Base-by-base conservation (phyloP, 192 early-diverging fungal species). In the Backusella mclennaniae region DNA sequence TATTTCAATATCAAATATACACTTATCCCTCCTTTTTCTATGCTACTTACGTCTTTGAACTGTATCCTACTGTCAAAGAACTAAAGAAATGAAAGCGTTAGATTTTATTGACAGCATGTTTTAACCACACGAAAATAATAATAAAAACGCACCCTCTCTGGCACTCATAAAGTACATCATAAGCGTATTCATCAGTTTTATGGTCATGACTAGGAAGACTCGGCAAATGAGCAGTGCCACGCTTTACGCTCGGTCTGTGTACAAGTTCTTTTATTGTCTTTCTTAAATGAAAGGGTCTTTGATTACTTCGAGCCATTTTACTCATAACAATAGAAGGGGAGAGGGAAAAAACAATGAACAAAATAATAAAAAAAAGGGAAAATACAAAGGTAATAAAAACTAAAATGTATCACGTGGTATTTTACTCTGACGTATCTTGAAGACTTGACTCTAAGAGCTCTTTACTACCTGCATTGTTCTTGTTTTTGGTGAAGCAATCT, bases 401-500 rank as follows among this genome's bases (percentile, higher is more conserved):
- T 44, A 44, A 44, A 44, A 44, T 21, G 33, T 33, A 56, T 56
- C 53, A 56, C 53, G 53, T 71, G 52, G 26, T 67, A 17, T 42
- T 53, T 53, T 17, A 53, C 7, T 56, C 53, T 56, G 53, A 26
- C 53, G 53, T 56, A 21, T n/a, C 1, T 8, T 21, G 53, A 33
- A 33, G 33, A 56, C n/a, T 56, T 11, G n/a, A 46, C 17, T 67
- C 56, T n/a, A 69, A 59, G 4, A 80, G 67, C 31, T 77, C 75
- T 35, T 80, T n/a, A 49, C 71, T 81, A 4, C 71, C 79, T 3
- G 76, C 79, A 35, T 75, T 69, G 23, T 79, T 29, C 31, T 67
- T 81, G 38, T 85, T 87, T 6, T 79, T 80, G 76, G 85, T 85
- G 87, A 89, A 96, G 75, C 96, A 98, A 15, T 89, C 83, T 38